Percentiles rank a stretch among this genome's conserved stretches.
Evolutionary conservation across 805 yeast species (phyloP).

Genomic region (Candida germanica): DNA sequence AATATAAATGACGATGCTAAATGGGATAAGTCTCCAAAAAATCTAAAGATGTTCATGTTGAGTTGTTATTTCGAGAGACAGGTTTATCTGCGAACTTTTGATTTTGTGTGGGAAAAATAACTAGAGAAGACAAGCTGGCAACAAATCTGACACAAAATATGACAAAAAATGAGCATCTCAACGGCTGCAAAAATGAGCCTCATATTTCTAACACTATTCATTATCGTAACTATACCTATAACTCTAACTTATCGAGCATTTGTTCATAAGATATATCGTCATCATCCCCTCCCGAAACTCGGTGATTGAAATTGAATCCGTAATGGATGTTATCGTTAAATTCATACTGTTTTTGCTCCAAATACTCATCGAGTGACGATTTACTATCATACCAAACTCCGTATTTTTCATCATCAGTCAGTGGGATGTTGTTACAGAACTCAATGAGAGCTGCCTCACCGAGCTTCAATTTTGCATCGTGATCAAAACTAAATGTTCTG

Average conservation of each 20-base stretch:
- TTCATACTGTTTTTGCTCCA: slow-evolving; percentile 7
- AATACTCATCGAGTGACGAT: slow-evolving; percentile 17
- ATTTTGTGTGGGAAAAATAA: too few species aligned
- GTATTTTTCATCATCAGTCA: slow-evolving; percentile 15
- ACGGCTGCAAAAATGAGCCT: too few species aligned
- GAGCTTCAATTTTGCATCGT: slow-evolving; percentile 6
- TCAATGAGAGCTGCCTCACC: slow-evolving; percentile 8
- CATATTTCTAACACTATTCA: too few species aligned
- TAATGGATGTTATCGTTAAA: slow-evolving; percentile 1
- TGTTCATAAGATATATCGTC: slow-evolving; percentile 22
- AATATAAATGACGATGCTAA: slow-evolving; percentile 74
- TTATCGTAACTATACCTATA: too few species aligned
- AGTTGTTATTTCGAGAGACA: too few species aligned
- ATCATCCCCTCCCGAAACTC: slow-evolving; percentile 13
- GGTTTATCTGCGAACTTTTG: too few species aligned
- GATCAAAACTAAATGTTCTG: slow-evolving; percentile 18
- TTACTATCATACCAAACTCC: slow-evolving; percentile 17
- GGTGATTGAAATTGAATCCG: slow-evolving; percentile 11
- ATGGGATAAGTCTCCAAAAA: slow-evolving; percentile 77
- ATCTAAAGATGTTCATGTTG: slow-evolving; percentile 44
- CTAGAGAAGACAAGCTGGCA: too few species aligned
- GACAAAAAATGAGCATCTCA: too few species aligned
- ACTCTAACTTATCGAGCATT: slow-evolving; percentile 7
- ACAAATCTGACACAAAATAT: too few species aligned
- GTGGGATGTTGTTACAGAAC: slow-evolving; percentile 15